Evolutionary conservation across 768 basidiomycete genomes (phyloP), one percentile per base, ranked within the genome.

Genomic region (Heimioporus sp.): DNA sequence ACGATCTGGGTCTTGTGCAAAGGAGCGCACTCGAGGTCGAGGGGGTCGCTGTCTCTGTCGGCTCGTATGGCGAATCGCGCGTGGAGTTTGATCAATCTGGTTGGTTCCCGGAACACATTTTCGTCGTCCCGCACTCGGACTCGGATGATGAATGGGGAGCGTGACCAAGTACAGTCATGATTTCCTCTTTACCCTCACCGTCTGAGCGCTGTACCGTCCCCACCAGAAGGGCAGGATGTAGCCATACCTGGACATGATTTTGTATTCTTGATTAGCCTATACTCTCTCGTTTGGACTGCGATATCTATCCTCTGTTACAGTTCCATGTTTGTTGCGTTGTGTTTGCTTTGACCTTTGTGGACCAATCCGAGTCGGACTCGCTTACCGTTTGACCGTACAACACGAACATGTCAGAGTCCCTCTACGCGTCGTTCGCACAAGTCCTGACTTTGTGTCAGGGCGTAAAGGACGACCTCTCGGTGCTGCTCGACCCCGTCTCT

Each of bases 1-100:
- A 86, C 0, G 56, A 35, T n/a, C 87, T 91, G 4, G 86, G 82
- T 3, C 86, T 85, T 2, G 69, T 80, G 37, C 92, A 94, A 64
- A 72, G 79, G 28, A 79, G 81, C 35, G 83, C 79, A 3, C 76
- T 96, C 15, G 80, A 83, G 51, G 81, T 79, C 0, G 92, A 94
- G 65, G 90, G 87, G 4, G 81, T 94, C 19, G 80, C 85, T 39
- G 86, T 93, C 4, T 72, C 59, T 15, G 68, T 63, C 3, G 76
- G 80, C 11, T 71, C 76, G 54, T 75, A 73, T 28, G 85, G 79
- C 41, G 83, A 79, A 52, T 65, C 78, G 61, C 77, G 77, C 46
- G 78, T 92, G 3, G 76, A 83, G 63, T 68, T 86, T 19, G 50
- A 62, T 10, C 59, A 48, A 12, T 85, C 67, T 56, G 86, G 86